phyloP scores from a whole-genome alignment of 2,329 filamentous ascomycete genomes.

The Arthrinium phaeospermum region DNA sequence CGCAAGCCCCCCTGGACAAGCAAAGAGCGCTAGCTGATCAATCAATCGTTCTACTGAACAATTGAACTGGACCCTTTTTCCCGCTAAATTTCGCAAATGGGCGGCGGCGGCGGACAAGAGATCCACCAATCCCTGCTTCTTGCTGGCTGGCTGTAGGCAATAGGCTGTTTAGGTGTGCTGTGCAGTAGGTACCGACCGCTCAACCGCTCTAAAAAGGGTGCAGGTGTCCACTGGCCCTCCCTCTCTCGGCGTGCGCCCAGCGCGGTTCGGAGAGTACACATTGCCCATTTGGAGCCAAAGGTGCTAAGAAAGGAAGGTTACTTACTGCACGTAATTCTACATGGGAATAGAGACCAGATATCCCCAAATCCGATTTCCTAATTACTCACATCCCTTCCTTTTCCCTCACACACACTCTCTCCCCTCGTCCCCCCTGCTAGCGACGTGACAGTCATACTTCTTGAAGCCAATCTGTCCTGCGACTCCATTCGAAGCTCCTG shows the following conservation, averaged over 20 bases:
- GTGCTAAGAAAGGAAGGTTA: conserved; percentile 6
- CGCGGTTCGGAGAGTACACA: conserved; percentile 16
- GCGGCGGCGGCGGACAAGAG: background rate
- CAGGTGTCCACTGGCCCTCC: background rate
- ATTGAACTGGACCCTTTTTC: conserved; percentile 3
- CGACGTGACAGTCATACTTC: background rate
- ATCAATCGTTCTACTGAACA: background rate
- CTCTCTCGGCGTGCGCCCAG: background rate
- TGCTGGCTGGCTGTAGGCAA: background rate
- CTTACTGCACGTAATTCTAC: background rate
- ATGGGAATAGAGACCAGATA: conserved; percentile 17
- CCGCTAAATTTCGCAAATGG: background rate
- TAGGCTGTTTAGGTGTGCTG: background rate
- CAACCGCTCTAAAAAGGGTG: background rate
- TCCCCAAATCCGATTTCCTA: background rate
- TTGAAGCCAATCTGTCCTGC: background rate
- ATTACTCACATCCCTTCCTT: background rate
- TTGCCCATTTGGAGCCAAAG: conserved; percentile 1
- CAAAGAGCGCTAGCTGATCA: background rate
- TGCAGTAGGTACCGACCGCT: background rate
- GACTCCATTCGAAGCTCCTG: background rate
- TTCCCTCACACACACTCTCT: background rate
- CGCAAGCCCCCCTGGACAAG: background rate
- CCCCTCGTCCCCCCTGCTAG: background rate
- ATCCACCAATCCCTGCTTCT: conserved; percentile 1